Evolutionary conservation across 2,329 filamentous ascomycete species (phyloP).

Genomic region (Stenocarpella maydis): DNA sequence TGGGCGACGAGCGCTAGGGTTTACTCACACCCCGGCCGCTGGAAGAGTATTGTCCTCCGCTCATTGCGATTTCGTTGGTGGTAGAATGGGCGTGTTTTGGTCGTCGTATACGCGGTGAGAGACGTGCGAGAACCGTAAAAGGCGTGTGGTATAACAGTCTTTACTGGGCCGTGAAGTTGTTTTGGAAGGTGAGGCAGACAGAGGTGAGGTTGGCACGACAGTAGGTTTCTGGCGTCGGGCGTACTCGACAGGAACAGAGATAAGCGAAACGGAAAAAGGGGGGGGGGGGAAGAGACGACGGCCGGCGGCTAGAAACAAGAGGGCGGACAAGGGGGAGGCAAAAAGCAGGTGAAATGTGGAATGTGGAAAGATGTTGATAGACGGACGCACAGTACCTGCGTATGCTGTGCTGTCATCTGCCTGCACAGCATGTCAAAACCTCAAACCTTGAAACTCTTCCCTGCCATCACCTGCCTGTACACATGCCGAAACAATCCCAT

Average conservation of each 20-base stretch:
- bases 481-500: constrained; percentile 3
- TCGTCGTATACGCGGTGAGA: not conserved
- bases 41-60: constrained; percentile 2
- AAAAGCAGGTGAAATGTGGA: not conserved
- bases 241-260: not conserved
- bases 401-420: constrained; percentile 8
- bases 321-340: not conserved
- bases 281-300: too few relatives aligned
- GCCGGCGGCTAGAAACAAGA: too few relatives aligned
- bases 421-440: not conserved
- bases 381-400: not conserved
- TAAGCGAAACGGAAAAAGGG: too few relatives aligned
- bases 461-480: not conserved
- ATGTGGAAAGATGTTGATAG: not conserved
- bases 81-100: not conserved
- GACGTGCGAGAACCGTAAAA: not conserved
- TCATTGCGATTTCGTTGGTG: constrained; percentile 3
- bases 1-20: not conserved
- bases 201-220: not conserved
- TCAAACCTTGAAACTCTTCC: constrained; percentile 13
- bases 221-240: constrained; percentile 9
- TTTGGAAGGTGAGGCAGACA: constrained; percentile 18
- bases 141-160: not conserved
- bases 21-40: constrained; percentile 6
- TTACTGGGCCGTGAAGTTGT: not conserved